phyloP scores from a whole-genome alignment of 805 yeast genomes.

The Ogataea dorogensis region DNA sequence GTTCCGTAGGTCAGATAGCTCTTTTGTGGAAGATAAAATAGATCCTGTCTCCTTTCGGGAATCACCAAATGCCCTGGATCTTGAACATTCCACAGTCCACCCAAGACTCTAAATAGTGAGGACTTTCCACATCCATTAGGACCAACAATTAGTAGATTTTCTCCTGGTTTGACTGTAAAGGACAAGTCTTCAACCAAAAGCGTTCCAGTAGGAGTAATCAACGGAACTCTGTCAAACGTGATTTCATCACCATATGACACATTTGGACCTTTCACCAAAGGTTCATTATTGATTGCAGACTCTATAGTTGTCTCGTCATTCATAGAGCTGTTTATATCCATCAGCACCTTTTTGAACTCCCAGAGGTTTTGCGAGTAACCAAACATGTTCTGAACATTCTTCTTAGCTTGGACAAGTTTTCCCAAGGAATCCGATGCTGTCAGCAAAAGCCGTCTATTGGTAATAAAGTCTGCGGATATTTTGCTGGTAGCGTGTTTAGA shows the following conservation, averaged over 20 bases:
- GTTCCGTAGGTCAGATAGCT: conserved; percentile 83
- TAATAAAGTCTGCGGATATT: conserved; percentile 80
- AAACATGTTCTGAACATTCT: conserved; percentile 75
- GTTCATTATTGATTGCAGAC: conserved; percentile 18
- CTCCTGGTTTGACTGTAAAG: conserved; percentile 75
- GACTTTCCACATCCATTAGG: conserved; percentile 98
- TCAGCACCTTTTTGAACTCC: conserved; percentile 64
- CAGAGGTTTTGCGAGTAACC: conserved; percentile 79
- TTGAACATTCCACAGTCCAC: conserved; percentile 89
- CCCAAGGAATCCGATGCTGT: conserved; percentile 89
- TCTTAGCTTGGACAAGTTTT: conserved; percentile 78
- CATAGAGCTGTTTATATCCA: conserved; percentile 40
- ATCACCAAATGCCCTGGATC: conserved; percentile 54
- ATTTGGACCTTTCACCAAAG: conserved; percentile 34
- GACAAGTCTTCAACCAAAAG: conserved; percentile 62
- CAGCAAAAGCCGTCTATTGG: conserved; percentile 79
- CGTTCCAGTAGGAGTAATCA: conserved; percentile 83
- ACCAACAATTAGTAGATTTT: conserved; percentile 85
- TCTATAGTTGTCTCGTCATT: conserved; percentile 25
- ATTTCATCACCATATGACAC: conserved; percentile 54
- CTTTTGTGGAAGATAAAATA: conserved; percentile 89
- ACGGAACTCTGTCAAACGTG: conserved; percentile 71
- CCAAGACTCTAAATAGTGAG: conserved; percentile 82
- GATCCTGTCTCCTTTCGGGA: conserved; percentile 61
- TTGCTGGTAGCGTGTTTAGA: conserved; percentile 34